These are phyloP conservation scores for Flaveria sonorensis DNA, from an alignment of 129 eudicot genomes.

Conservation along the genomic window DNA sequence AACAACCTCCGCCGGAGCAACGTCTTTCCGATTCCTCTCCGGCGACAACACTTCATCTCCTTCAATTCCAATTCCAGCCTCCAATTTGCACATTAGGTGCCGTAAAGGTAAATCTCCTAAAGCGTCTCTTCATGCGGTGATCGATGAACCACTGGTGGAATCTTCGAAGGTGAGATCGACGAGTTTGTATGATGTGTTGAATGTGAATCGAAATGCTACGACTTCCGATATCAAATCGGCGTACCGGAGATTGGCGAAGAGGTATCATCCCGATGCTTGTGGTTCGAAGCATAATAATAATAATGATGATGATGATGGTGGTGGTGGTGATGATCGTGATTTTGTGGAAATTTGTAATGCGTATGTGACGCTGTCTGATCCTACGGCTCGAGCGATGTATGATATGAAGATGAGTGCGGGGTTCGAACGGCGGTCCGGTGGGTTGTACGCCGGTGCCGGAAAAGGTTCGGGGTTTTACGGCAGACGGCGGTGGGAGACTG, in stretches of 20 bases:
- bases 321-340: constrained; percentile 44
- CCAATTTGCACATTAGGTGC: background rate
- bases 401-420: constrained; percentile 45
- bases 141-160: constrained; percentile 32
- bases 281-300: background rate
- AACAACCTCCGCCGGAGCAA: constrained; percentile 22
- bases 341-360: constrained; percentile 72
- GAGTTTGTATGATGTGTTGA: constrained; percentile 68
- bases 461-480: constrained; percentile 34
- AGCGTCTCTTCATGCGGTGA: constrained; percentile 43
- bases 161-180: background rate
- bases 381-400: constrained; percentile 59
- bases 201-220: constrained; percentile 60
- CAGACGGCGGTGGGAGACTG: constrained; percentile 49
- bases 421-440: constrained; percentile 23
- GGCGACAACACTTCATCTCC: background rate
- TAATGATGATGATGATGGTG: background rate
- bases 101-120: background rate
- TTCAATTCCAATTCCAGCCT: background rate
- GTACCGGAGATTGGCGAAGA: constrained; percentile 72
- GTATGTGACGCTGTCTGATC: constrained; percentile 71
- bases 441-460: constrained; percentile 14
- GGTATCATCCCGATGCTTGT: constrained; percentile 76
- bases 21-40: constrained; percentile 19
- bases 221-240: constrained; percentile 66